Evolutionary conservation across 345 rosid species (phyloP), one percentile per base, ranked within the genome.

Genomic region (Leavenworthia alabamica): DNA sequence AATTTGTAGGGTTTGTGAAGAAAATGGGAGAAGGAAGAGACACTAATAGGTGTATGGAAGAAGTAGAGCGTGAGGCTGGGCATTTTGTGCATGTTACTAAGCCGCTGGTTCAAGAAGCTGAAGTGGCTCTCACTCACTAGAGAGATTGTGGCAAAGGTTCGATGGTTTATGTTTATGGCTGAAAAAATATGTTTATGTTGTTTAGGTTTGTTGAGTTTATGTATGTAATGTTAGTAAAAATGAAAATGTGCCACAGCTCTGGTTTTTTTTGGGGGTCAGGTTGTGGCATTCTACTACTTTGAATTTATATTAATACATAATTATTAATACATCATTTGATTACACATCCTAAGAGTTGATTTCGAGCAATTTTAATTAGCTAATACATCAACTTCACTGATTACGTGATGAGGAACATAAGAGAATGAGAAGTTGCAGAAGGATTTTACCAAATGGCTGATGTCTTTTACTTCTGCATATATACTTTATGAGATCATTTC

Each of bases 1-100:
- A 67, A 19, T 93, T 93, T n/a, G 96, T 93, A 16, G 77, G 79
- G 7, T 89, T 93, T 35, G 96, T 86, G 70, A 89, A 86, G 89
- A 89, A 82, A 81, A 93, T 93, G 99, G 78, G 82, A 1, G 96
- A 86, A 71, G 94, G 96, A 36, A 85, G 77, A 74, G 76, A 65
- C 51, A 68, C 72, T 0, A 40, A 66, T 6, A 73, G 60, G 58
- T 93, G 97, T 62, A 9, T 73, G 81, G 99, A 93, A 73, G 75
- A 93, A 71, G 81, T 86, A n/a, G 99, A 93, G 79, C 75, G 99
- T 48, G 99, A 89, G 68, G 96, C 96, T 0, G 81, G 83, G 45
- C 97, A 85, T 51, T 93, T 83, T 47, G 99, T 93, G 50, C 81
- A 80, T 26, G 77, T 82, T 0, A 86, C 83, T 28, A 88, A 71